These are phyloP conservation scores for Wickerhamiella infanticola DNA, from an alignment of 1,139 yeast genomes.

Conservation along the genomic window DNA sequence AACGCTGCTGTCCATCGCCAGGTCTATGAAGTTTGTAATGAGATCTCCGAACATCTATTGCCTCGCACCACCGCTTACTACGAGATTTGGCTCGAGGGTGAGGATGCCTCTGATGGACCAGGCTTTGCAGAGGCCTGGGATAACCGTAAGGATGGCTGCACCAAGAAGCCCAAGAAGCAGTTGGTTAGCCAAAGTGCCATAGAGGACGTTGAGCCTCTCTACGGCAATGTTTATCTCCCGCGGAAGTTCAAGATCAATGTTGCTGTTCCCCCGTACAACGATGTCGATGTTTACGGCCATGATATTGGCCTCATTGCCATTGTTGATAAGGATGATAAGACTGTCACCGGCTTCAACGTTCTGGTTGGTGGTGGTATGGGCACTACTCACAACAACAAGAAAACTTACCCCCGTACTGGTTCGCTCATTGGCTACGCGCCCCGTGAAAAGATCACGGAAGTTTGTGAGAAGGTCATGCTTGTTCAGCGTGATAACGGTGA, in stretches of 20 bases:
- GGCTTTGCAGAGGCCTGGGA: slow-evolving; percentile 61
- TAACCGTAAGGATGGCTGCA: slow-evolving; percentile 62
- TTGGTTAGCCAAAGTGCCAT: slow-evolving; percentile 54
- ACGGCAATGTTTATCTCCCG: slow-evolving; percentile 79
- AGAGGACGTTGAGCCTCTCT: slow-evolving; percentile 62
- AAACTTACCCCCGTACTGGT: slow-evolving; percentile 93
- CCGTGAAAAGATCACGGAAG: slow-evolving; percentile 53
- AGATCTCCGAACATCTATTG: slow-evolving; percentile 65
- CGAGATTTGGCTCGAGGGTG: slow-evolving; percentile 89
- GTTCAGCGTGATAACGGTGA: slow-evolving; percentile 95
- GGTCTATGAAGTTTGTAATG: slow-evolving; percentile 45
- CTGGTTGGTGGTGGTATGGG: slow-evolving; percentile 99
- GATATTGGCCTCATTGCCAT: slow-evolving; percentile 90
- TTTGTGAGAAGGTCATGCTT: slow-evolving; percentile 82
- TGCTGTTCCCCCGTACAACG: slow-evolving; percentile 92
- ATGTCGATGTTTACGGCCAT: slow-evolving; percentile 91
- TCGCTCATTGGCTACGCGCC: slow-evolving; percentile 66
- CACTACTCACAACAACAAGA: slow-evolving; percentile 87
- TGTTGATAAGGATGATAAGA: slow-evolving; percentile 38
- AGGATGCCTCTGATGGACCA: slow-evolving; percentile 55
- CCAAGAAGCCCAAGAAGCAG: slow-evolving; percentile 67
- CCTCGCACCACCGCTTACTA: slow-evolving; percentile 93
- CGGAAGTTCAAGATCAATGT: slow-evolving; percentile 92
- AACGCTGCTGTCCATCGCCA: slow-evolving; percentile 73
- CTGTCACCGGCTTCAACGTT: slow-evolving; percentile 60